These are phyloP conservation scores for Firmiana major DNA, from an alignment of 345 rosid species.

Conservation along the genomic window DNA sequence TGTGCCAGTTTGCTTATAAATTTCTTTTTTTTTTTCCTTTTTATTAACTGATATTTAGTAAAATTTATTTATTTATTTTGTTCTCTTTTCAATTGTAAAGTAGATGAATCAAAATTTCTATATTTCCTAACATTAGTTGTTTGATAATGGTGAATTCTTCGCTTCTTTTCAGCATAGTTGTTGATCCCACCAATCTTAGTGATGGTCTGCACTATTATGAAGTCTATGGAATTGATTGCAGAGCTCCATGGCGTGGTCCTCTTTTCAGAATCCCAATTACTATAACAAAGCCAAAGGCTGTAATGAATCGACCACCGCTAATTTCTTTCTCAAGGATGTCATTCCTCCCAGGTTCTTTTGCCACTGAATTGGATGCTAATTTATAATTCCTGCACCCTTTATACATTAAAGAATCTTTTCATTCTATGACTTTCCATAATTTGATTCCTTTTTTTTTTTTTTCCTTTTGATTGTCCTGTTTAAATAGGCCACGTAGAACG, in stretches of 20 bases:
- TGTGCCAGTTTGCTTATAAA: neutral
- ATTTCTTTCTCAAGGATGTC: slow-evolving; percentile 71
- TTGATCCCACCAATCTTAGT: slow-evolving; percentile 79
- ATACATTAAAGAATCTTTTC: neutral
- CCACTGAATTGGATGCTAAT: neutral
- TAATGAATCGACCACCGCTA: slow-evolving; percentile 58
- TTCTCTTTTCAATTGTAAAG: neutral
- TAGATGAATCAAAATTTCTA: neutral
- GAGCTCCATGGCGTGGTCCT: slow-evolving; percentile 92
- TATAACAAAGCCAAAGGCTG: slow-evolving; percentile 66
- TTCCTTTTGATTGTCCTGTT: slow-evolving; percentile 20
- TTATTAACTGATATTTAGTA: neutral
- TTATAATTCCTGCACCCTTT: neutral
- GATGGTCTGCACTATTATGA: slow-evolving; percentile 87
- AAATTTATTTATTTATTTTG: neutral
- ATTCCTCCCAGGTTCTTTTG: slow-evolving; percentile 68
- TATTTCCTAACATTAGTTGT: neutral
- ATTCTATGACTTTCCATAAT: neutral
- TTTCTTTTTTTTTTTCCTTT: neutral
- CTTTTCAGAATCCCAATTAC: slow-evolving; percentile 87
- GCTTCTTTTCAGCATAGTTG: slow-evolving; percentile 65
- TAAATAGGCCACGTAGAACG: slow-evolving; percentile 81
- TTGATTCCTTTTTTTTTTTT: neutral
- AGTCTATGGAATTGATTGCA: slow-evolving; percentile 90
- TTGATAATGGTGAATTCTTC: slow-evolving; percentile 2